phyloP scores from a whole-genome alignment of 2,329 filamentous ascomycete species.

The Colletotrichum sp. region DNA sequence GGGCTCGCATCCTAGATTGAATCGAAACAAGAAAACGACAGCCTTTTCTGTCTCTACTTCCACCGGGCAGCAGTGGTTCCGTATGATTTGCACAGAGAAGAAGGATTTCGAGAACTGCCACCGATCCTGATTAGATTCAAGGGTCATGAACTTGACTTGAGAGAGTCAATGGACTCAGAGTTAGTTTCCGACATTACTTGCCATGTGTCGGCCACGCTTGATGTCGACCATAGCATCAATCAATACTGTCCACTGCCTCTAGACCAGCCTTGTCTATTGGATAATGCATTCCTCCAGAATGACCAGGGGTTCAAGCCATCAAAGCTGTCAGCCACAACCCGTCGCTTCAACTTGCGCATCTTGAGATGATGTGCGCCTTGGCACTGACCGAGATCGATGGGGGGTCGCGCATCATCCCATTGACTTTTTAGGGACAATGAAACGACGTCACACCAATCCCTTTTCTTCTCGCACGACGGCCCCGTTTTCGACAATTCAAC shows the following conservation, averaged over 20 bases:
- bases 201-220: background rate
- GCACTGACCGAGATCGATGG: background rate
- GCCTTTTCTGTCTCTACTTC: background rate
- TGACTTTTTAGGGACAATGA: background rate
- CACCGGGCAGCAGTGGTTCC: background rate
- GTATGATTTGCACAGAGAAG: background rate
- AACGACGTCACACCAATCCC: background rate
- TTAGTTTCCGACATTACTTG: background rate
- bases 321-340: background rate
- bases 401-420: background rate
- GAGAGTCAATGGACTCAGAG: background rate
- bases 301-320: background rate
- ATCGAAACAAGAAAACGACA: background rate
- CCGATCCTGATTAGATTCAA: background rate
- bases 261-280: background rate
- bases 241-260: background rate
- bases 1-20: background rate
- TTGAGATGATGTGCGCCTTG: background rate
- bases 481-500: background rate
- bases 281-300: background rate
- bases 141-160: no score
- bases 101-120: background rate
- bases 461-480: background rate
- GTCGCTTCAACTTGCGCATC: constrained; percentile 1
- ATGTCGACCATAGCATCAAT: background rate